A percentile compares a stretch with the other conserved stretches of the same genome.
phyloP scores from a whole-genome alignment of 257 asterid species.

The Nyctanthes arbortristis region DNA sequence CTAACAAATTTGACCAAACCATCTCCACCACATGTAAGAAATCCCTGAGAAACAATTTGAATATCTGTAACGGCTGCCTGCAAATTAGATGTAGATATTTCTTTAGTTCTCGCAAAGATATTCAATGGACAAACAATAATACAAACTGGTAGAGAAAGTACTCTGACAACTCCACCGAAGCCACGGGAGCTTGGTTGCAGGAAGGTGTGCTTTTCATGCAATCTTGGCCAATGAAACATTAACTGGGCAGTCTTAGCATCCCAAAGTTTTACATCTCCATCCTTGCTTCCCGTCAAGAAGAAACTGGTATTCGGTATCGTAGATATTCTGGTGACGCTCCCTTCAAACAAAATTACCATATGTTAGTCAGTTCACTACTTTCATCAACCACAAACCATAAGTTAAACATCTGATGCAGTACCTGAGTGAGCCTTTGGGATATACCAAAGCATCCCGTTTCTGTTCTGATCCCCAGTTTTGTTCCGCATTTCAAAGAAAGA shows the following conservation, averaged over 20 bases:
- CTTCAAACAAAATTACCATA: conserved; percentile 40
- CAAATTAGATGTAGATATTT: conserved; percentile 18
- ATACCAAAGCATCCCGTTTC: conserved; percentile 99
- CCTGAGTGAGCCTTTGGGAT: conserved; percentile 99
- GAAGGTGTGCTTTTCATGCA: conserved; percentile 94
- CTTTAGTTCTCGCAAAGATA: conserved; percentile 18
- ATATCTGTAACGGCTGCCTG: conserved; percentile 93
- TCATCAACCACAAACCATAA: conserved; percentile 9
- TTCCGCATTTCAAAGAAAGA: conserved; percentile 64
- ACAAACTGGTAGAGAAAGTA: conserved; percentile 30
- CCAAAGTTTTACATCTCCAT: conserved; percentile 99
- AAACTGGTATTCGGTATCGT: conserved; percentile 89
- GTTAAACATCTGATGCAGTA: conserved; percentile 30
- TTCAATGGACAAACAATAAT: background rate
- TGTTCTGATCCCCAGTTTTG: conserved; percentile 93
- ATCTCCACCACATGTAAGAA: conserved; percentile 96
- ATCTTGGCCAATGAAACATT: conserved; percentile 92
- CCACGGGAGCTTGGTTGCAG: conserved; percentile 89
- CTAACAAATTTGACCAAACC: conserved; percentile 69
- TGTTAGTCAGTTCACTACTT: conserved; percentile 28
- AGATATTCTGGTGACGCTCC: conserved; percentile 81
- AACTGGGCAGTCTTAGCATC: conserved; percentile 87
- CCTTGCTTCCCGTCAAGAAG: conserved; percentile 99
- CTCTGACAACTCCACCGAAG: conserved; percentile 90
- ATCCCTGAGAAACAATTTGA: conserved; percentile 80